Evolutionary conservation across 179 eudicot genomes (phyloP).

Genomic region (Gypsophila paniculata): DNA sequence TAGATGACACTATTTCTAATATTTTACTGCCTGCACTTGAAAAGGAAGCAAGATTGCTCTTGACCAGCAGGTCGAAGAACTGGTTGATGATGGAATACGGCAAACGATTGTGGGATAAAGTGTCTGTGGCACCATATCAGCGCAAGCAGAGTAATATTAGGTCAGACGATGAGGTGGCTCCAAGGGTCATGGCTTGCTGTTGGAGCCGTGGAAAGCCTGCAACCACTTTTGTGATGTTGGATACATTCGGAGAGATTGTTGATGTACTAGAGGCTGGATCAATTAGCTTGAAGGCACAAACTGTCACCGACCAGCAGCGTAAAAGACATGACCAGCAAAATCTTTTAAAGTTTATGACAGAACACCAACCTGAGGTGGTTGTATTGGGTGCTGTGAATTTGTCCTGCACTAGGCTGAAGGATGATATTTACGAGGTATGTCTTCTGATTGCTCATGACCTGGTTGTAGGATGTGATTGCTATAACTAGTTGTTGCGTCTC

Average conservation of each 20-base stretch:
- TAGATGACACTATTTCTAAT: constrained; percentile 66
- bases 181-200: constrained; percentile 99
- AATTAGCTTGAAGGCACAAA: constrained; percentile 62
- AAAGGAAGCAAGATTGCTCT: constrained; percentile 83
- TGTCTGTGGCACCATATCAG: constrained; percentile 85
- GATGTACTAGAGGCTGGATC: constrained; percentile 80
- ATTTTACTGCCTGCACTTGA: constrained; percentile 77
- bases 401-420: constrained; percentile 79
- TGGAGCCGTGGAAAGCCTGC: constrained; percentile 95
- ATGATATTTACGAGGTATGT: constrained; percentile 88
- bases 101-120: constrained; percentile 66
- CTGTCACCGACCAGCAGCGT: constrained; percentile 72
- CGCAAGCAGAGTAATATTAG: constrained; percentile 61
- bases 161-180: constrained; percentile 86
- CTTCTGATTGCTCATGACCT: too few relatives aligned
- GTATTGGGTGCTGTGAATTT: constrained; percentile 87
- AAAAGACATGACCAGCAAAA: constrained; percentile 87
- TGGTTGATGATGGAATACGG: constrained; percentile 86
- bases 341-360: constrained; percentile 78
- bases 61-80: constrained; percentile 71
- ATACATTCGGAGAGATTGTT: constrained; percentile 85
- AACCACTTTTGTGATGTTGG: constrained; percentile 96
- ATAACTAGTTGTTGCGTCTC: neutral
- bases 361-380: constrained; percentile 91
- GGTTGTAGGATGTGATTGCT: neutral